Base-by-base conservation (phyloP, 257 asterid genomes). In the Datura wrightii region DNA sequence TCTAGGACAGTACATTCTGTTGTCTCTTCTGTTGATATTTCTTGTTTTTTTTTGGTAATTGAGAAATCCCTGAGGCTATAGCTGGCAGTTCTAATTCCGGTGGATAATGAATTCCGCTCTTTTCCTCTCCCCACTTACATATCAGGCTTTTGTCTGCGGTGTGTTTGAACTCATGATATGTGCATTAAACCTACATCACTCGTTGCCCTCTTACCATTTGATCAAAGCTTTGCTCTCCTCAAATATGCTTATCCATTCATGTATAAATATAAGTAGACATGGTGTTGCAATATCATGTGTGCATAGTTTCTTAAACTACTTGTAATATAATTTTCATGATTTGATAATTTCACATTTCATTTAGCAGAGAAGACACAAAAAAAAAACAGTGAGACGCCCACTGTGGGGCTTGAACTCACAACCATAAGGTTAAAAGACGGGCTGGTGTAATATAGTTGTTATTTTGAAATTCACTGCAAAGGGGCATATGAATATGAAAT, bases 21-120 rank as follows among this genome's bases (percentile, higher is more conserved):
- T 69, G 2, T 71, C 79, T 71, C 37, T 70, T 18, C 5, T 70
- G 79, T 70, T 70, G 79, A 42, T 70, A 42, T 42, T 44, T 69
- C 34, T 69, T 46, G 41, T 24, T 24, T 24, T 24, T 24, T 24
- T 24, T 24, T 24, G 31, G 31, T 24, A 39, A 48, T 50, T 2
- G 8, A 74, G 59, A 48, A 24, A 74, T 74, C 59, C 80, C 4
- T 1, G 8, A 6, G 44, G 81, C 3, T 7, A 24, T 24, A 0
- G 60, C 42, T 48, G 39, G 59, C 19, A 48, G 60, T 6, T 74
- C 44, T 74, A 74, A 0, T 48, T 14, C 48, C 19, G 7, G 5
- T 74, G 80, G 42, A 74, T 48, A 74, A 74, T 10, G 1, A 42
- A 74, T 74, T 24, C 42, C 1, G 10, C 13, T 24, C 42, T 72